Percentiles rank a stretch among this genome's conserved stretches.
These are phyloP conservation scores for Hylodesmum podocarpum DNA, from an alignment of 306 rosid species.

Conservation along the genomic window DNA sequence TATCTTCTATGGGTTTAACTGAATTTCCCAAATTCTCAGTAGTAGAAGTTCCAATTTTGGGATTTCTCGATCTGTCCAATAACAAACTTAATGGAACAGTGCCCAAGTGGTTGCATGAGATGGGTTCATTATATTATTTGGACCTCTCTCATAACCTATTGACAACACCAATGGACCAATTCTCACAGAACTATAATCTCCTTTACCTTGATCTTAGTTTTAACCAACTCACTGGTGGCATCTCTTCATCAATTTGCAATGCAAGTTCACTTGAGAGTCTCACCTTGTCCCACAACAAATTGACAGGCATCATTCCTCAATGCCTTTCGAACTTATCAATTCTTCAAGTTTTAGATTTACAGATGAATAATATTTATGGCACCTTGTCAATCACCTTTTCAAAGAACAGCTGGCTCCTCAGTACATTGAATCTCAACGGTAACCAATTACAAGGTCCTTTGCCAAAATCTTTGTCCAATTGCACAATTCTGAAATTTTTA, in stretches of 20 bases:
- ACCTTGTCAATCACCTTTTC: slow-evolving; percentile 10
- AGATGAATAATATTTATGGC: slow-evolving; percentile 30
- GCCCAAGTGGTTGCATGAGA: slow-evolving; percentile 20
- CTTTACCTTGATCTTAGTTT: not conserved
- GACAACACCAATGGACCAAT: not conserved
- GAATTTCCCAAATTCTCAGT: not conserved
- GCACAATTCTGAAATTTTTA: slow-evolving; percentile 1
- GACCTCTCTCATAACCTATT: slow-evolving; percentile 26
- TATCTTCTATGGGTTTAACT: not conserved
- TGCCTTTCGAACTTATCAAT: not conserved
- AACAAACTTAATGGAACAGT: not conserved
- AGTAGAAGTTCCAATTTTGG: not conserved
- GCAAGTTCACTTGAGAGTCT: not conserved
- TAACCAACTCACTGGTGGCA: not conserved
- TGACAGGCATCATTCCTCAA: slow-evolving; percentile 23
- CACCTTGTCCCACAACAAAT: slow-evolving; percentile 7
- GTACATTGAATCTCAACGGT: not conserved
- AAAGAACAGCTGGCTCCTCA: accelerated
- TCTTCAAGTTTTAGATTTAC: slow-evolving; percentile 27
- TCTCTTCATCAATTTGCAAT: not conserved
- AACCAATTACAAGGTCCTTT: slow-evolving; percentile 35
- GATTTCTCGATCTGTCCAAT: slow-evolving; percentile 3
- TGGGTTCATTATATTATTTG: not conserved
- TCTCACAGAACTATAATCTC: not conserved
- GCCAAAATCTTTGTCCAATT: slow-evolving; percentile 25